These are phyloP conservation scores for Candida sp. DNA, from an alignment of 1,139 yeast species.

Conservation along the genomic window DNA sequence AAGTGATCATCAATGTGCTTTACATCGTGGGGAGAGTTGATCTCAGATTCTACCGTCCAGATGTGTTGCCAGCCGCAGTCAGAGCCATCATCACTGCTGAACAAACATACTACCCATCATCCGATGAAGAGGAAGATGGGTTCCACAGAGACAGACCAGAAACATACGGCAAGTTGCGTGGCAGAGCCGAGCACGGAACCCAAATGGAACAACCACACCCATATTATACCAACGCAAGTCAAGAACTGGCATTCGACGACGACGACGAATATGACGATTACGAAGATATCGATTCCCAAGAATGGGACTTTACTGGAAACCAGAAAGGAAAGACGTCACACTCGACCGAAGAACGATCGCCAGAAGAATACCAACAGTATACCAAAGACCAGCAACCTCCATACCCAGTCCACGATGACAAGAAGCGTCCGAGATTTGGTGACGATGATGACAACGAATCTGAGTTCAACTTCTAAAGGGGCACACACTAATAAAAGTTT, in stretches of 20 bases:
- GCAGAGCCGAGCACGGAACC: slow-evolving; percentile 9
- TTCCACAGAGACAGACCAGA: slow-evolving; percentile 19
- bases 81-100: slow-evolving; percentile 46
- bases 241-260: slow-evolving; percentile 13
- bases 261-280: slow-evolving; percentile 14
- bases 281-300: slow-evolving; percentile 18
- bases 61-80: slow-evolving; percentile 40
- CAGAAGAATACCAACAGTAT: slow-evolving; percentile 11
- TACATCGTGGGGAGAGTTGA: slow-evolving; percentile 50
- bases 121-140: slow-evolving; percentile 22
- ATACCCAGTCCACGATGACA: slow-evolving; percentile 14
- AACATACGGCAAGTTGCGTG: slow-evolving; percentile 13
- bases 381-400: slow-evolving; percentile 16
- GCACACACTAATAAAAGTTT: not conserved
- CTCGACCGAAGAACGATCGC: slow-evolving; percentile 15
- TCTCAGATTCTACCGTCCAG: slow-evolving; percentile 51
- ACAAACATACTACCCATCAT: slow-evolving; percentile 31
- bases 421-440: slow-evolving; percentile 9
- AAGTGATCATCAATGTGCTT: slow-evolving; percentile 35
- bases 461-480: slow-evolving; percentile 21
- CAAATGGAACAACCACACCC: slow-evolving; percentile 3
- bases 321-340: not conserved
- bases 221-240: not conserved
- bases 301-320: slow-evolving; percentile 13
- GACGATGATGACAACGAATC: slow-evolving; percentile 19